phyloP scores from a whole-genome alignment of 1,139 yeast genomes.

The Candida gigantensis region DNA sequence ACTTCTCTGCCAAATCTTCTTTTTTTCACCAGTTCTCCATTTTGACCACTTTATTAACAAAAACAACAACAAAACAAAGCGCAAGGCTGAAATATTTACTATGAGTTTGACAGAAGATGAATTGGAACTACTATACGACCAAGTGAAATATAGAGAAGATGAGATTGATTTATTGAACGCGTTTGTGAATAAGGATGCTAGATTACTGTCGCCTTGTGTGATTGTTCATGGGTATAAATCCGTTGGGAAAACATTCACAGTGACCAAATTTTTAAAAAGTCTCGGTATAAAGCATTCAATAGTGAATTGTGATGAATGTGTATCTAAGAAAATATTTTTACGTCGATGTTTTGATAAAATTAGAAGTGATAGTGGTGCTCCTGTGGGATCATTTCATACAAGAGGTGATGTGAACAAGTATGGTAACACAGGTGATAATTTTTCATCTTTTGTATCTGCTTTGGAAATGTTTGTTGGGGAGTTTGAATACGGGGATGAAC shows the following conservation, averaged over 20 bases:
- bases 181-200: constrained; percentile 23
- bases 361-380: constrained; percentile 29
- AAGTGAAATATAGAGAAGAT: constrained; percentile 20
- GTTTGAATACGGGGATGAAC: constrained; percentile 27
- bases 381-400: constrained; percentile 18
- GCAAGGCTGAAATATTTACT: neutral
- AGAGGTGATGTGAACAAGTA: constrained; percentile 18
- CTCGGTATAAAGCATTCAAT: constrained; percentile 26
- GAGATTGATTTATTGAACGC: constrained; percentile 28
- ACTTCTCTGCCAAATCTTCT: too few relatives aligned
- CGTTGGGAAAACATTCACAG: constrained; percentile 39
- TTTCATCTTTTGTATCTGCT: constrained; percentile 46
- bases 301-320: constrained; percentile 41
- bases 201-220: constrained; percentile 28
- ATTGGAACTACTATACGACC: constrained; percentile 8
- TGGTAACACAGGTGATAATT: constrained; percentile 41
- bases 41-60: too few relatives aligned
- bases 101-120: constrained; percentile 15
- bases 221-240: constrained; percentile 46
- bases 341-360: constrained; percentile 37
- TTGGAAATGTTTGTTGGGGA: constrained; percentile 39
- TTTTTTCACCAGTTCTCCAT: too few relatives aligned
- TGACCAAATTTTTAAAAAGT: constrained; percentile 26
- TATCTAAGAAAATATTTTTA: constrained; percentile 39
- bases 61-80: too few relatives aligned